These are phyloP conservation scores for Penicillium sp. DNA, from an alignment of 2,329 filamentous ascomycete genomes.

Conservation along the genomic window DNA sequence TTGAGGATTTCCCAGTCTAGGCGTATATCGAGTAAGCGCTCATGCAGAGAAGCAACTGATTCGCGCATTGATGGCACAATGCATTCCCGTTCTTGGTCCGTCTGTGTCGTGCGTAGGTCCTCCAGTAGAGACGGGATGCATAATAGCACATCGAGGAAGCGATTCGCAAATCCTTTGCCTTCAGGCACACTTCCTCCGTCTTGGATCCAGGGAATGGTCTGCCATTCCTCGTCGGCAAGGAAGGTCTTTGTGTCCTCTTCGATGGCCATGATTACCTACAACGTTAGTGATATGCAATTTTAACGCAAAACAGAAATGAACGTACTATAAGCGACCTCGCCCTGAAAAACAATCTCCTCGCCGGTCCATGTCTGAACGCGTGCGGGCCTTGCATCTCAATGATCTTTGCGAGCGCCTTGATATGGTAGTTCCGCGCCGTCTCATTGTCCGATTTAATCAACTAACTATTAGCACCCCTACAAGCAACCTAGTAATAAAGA, in stretches of 20 bases:
- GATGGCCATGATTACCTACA: background rate
- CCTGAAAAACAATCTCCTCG: background rate
- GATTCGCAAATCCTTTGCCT: background rate
- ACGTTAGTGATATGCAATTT: background rate
- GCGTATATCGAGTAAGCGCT: background rate
- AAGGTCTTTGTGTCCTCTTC: conserved; percentile 3
- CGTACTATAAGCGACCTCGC: conserved; percentile 2
- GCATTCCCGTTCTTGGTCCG: background rate
- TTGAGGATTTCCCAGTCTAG: background rate
- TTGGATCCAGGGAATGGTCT: background rate
- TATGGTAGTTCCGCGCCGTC: background rate
- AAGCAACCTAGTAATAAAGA: background rate
- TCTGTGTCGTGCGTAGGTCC: background rate
- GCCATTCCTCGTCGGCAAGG: background rate
- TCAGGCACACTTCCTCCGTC: background rate
- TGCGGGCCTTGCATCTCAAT: background rate
- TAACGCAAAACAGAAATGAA: background rate
- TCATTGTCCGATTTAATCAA: background rate
- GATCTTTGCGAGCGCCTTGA: background rate
- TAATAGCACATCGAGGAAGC: background rate
- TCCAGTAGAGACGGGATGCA: background rate
- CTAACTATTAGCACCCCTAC: background rate
- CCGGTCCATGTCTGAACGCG: background rate
- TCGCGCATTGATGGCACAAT: background rate
- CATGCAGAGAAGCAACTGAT: background rate